These are phyloP conservation scores for Cylindrotheca fusiformis DNA, from an alignment of 108 stramenopile genomes.

Conservation along the genomic window DNA sequence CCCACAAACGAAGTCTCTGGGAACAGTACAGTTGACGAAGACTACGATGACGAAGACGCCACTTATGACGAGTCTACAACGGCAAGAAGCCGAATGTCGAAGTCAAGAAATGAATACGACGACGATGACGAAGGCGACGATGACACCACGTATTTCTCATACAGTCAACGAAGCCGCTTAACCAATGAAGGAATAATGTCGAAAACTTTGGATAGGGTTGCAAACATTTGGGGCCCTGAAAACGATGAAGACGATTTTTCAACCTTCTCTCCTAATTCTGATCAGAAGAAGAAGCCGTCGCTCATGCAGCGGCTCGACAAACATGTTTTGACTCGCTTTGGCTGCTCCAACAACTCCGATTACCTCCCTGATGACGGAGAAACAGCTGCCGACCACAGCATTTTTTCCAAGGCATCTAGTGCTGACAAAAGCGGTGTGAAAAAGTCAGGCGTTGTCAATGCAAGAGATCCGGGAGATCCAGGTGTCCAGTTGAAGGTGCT, in stretches of 20 bases:
- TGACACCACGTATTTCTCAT: not conserved
- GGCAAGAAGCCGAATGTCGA: too few relatives aligned
- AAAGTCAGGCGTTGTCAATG: not conserved
- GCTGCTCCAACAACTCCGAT: not conserved
- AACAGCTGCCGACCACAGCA: not conserved
- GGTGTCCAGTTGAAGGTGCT: not conserved
- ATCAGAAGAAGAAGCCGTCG: not conserved
- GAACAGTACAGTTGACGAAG: too few relatives aligned
- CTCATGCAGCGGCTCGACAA: not conserved
- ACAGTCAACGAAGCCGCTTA: not conserved
- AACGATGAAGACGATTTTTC: not conserved
- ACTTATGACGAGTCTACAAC: too few relatives aligned
- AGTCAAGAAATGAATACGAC: too few relatives aligned
- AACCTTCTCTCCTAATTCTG: not conserved
- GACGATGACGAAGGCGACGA: not conserved
- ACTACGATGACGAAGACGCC: too few relatives aligned
- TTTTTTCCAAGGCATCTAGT: too few relatives aligned
- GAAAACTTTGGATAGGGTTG: not conserved
- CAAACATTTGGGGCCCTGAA: not conserved
- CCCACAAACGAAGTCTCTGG: too few relatives aligned
- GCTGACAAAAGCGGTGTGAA: not conserved
- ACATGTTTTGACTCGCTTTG: conserved; percentile 1
- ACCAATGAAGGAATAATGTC: not conserved
- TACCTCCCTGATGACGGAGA: not conserved
- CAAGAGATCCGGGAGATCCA: not conserved